Evolutionary conservation across 345 rosid species (phyloP), one percentile per base, ranked within the genome.

Genomic region (Citrus reticulata): DNA sequence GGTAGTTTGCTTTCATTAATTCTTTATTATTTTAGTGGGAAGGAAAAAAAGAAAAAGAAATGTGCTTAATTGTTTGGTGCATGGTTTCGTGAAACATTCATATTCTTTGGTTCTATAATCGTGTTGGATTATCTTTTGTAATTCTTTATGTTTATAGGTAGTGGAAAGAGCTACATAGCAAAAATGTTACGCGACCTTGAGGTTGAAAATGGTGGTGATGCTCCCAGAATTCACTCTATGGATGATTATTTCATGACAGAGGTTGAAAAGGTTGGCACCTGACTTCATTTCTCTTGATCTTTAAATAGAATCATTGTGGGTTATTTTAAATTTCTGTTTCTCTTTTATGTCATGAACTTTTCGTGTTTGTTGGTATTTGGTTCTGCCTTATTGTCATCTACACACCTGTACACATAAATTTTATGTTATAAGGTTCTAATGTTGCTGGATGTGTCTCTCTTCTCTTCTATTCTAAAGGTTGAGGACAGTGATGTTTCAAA

Each of bases 181-280:
- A 95, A 92, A 90, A 86, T 90, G 89, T 81, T 95, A 83, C 97
- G 98, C 63, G 99, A 89, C 79, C 85, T 90, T 35, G 98, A 93
- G 85, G 93, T 95, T 80, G 96, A 92, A 87, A 88, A 89, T 88
- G 98, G 98, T 4, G 90, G 98, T 68, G 85, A 80, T 83, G 91
- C 91, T 66, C 99, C 99, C n/a, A 85, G 99, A 69, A 95, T 95
- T 83, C 97, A 93, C 85, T 92, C 98, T 60, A 95, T 95, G 90
- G 99, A 95, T 82, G 99, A 95, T 75, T 95, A 92, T 89, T 95
- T 93, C 87, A 92, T 95, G 98, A 89, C 99, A 10, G 99, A 95
- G 87, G 93, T 95, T 79, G 99, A 93, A 75, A 95, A 93, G 98
- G 99, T 93, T 69, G 39, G 67, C 39, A 68, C 55, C 75, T 67